Conservation (phyloP, 345 rosid genomes). For the Boechera stricta region DNA sequence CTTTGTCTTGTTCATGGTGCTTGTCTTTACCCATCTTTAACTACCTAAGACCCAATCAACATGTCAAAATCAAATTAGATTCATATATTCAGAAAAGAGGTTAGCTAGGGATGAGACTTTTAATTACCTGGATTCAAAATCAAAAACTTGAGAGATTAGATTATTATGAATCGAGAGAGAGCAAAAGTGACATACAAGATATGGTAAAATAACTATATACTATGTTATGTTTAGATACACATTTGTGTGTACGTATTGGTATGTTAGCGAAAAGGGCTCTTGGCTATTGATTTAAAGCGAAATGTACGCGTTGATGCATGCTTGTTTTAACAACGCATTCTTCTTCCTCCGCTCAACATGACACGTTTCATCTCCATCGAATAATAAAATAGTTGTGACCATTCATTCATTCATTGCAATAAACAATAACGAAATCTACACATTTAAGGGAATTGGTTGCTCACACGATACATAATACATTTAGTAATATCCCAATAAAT, state of each 20-base stretch:
- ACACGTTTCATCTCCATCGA: conserved; percentile 26
- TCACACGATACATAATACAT: background rate
- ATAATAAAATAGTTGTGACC: background rate
- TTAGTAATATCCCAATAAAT: background rate
- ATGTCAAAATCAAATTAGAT: background rate
- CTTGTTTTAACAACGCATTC: conserved; percentile 42
- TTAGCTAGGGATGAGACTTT: background rate
- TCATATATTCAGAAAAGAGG: background rate
- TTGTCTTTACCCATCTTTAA: conserved; percentile 46
- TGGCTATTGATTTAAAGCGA: conserved; percentile 39
- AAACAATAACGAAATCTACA: background rate
- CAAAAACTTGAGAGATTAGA: conserved; percentile 20
- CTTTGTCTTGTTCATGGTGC: conserved; percentile 47
- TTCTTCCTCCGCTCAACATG: background rate
- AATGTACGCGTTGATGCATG: conserved; percentile 40
- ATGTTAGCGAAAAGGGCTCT: conserved; percentile 32
- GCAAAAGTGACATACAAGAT: background rate
- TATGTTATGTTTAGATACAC: conserved; percentile 27
- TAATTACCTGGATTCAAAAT: conserved; percentile 15
- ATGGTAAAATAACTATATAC: conserved; percentile 25
- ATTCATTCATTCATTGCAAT: background rate
- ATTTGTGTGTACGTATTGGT: background rate
- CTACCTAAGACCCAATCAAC: background rate
- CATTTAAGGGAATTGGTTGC: background rate
- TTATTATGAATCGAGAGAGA: conserved; percentile 3